These are phyloP conservation scores for Torrubiella hemipterigena DNA, from an alignment of 2,329 filamentous ascomycete species.

Conservation along the genomic window DNA sequence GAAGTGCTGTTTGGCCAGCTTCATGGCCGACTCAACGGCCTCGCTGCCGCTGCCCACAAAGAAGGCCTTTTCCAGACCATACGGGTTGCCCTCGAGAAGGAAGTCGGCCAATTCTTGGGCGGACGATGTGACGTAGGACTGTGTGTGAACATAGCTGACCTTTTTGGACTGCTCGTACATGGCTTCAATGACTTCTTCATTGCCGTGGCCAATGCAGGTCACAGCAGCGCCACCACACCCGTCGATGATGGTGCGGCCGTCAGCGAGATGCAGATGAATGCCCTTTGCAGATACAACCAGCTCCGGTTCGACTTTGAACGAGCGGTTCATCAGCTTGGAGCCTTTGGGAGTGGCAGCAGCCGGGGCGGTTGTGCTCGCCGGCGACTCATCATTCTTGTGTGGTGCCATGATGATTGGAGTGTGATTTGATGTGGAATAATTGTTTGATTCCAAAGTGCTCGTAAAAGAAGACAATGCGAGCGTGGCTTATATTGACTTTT, in stretches of 20 bases:
- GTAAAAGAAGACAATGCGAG: too few relatives aligned
- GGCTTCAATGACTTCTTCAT: constrained; percentile 41
- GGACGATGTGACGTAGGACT: constrained; percentile 11
- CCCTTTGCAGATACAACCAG: constrained; percentile 30
- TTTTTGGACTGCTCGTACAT: constrained; percentile 39
- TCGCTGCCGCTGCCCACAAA: constrained; percentile 15
- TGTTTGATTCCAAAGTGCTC: too few relatives aligned
- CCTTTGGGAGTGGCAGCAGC: constrained; percentile 4
- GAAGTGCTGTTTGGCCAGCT: constrained; percentile 35
- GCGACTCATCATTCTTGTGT: constrained; percentile 7
- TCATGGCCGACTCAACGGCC: constrained; percentile 33
- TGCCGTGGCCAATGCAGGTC: constrained; percentile 49
- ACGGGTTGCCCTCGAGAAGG: constrained; percentile 12
- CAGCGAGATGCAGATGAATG: constrained; percentile 19
- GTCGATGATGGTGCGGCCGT: constrained; percentile 21
- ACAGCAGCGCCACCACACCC: constrained; percentile 32
- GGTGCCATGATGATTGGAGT: constrained; percentile 10
- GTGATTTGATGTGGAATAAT: background rate
- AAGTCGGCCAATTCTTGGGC: constrained; percentile 16
- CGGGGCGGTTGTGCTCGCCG: background rate
- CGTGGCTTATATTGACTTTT: too few relatives aligned
- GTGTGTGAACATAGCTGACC: constrained; percentile 16
- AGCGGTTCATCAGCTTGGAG: constrained; percentile 19
- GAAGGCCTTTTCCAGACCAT: constrained; percentile 13
- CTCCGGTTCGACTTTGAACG: constrained; percentile 14